Base-by-base conservation (phyloP, 75 land plant species). In the Picea sitchensis region DNA sequence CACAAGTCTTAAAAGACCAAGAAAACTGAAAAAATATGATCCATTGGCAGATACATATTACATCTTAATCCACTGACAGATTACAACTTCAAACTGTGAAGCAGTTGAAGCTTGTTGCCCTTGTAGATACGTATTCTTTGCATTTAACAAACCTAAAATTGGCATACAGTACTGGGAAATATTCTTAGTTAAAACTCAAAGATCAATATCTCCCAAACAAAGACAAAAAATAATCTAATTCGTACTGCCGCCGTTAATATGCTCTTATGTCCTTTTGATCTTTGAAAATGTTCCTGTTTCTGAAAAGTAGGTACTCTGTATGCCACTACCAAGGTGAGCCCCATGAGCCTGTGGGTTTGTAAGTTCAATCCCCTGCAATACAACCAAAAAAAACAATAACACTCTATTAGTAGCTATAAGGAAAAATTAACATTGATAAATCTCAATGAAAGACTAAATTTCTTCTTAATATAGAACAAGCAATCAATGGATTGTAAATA, bases 231-330 rank as follows among this genome's bases (percentile, higher is more conserved):
- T 51, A 65, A 65, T 65, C 1, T 9, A 65, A 14, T 51, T 9
- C 56, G 9, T 8, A 51, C 85, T 31, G 83, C 78, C 72, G 85
- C 89, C 61, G 73, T 82, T 76, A 82, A 81, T 14, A 81, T 81
- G 62, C 82, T 82, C 65, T 82, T 81, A 87, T 21, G 65, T 84
- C 81, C 90, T 86, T 82, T 88, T 93, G 80, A 95, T 95, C 82
- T 91, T 95, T 71, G 96, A 94, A 76, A 96, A 96, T 14, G 98
- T 93, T 60, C 97, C 98, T 3, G 84, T 89, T 67, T 96, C 95
- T 13, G 97, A 94, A 64, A 96, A 96, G 84, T 94, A 96, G 60
- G 98, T 96, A 80, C 96, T 94, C 59, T 96, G 98, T 51, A 90
- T 94, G 34, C 98, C 98, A 69, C 93, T 90, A 15, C 97, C 98